Percentiles rank a stretch among this genome's conserved stretches.
Evolutionary conservation across 495 filamentous ascomycete genomes (phyloP).

Genomic region (Haplographium delicatum): DNA sequence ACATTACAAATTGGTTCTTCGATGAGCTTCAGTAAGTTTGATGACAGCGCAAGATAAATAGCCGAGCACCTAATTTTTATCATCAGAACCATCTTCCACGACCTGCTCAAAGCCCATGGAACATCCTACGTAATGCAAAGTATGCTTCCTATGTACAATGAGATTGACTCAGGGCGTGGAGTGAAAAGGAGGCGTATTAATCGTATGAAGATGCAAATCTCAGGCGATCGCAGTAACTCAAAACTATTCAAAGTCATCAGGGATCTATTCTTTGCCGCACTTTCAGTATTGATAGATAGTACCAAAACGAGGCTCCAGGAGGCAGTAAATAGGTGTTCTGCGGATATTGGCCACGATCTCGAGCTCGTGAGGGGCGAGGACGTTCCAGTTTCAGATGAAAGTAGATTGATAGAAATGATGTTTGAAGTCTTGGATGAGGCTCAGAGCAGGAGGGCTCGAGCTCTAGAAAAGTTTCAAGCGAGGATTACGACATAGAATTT

Average conservation of each 20-base stretch:
- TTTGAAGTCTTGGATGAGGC: slow-evolving; percentile 1
- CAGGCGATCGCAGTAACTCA: slow-evolving; percentile 3
- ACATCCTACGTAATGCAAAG: slow-evolving; percentile 4
- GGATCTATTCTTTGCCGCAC: background rate
- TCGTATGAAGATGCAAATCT: slow-evolving; percentile 1
- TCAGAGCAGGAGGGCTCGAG: background rate
- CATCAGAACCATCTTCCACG: slow-evolving; percentile 5
- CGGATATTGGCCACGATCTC: slow-evolving; percentile 5
- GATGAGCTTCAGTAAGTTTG: slow-evolving; percentile 5
- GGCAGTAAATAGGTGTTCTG: background rate
- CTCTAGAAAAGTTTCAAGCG: background rate
- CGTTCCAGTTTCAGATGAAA: background rate
- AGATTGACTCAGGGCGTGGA: background rate
- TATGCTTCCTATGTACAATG: slow-evolving; percentile 3
- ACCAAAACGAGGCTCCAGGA: slow-evolving; percentile 1
- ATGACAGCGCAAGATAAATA: background rate
- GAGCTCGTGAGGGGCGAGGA: slow-evolving; percentile 2
- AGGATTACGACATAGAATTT: background rate
- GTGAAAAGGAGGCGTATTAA: background rate
- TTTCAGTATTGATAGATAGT: background rate
- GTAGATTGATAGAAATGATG: background rate
- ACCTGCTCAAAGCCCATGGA: slow-evolving; percentile 6
- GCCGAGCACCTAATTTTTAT: background rate
- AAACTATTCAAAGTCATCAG: slow-evolving; percentile 7
- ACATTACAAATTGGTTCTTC: background rate